Conservation (phyloP, 208 protist species). For the Leptomonas pyrrhocoris region DNA sequence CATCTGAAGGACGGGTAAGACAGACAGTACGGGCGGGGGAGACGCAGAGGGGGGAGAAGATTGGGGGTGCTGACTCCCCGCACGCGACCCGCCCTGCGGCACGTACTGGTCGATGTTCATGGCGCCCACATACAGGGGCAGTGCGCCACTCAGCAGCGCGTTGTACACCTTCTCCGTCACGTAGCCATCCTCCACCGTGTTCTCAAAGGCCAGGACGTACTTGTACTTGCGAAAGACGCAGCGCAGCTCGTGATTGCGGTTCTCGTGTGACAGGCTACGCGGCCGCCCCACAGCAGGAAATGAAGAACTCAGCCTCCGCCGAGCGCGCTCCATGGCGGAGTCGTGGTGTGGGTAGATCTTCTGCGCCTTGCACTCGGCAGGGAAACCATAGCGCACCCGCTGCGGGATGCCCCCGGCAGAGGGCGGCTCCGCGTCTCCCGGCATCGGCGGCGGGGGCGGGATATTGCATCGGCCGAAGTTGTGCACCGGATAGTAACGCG, state of each 20-base stretch:
- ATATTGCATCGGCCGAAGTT: conserved; percentile 40
- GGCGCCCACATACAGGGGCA: conserved; percentile 56
- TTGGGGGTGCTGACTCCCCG: too few species aligned
- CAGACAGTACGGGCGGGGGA: not conserved
- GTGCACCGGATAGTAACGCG: conserved; percentile 48
- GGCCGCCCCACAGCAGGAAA: not conserved
- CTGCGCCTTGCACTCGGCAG: not conserved
- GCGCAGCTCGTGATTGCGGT: conserved; percentile 18
- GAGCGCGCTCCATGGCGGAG: not conserved
- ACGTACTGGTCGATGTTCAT: conserved; percentile 52
- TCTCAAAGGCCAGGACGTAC: conserved; percentile 53
- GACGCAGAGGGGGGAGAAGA: too few species aligned
- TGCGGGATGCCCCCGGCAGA: conserved; percentile 22
- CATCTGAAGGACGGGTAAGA: conserved; percentile 10
- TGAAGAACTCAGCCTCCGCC: not conserved
- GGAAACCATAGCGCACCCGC: not conserved
- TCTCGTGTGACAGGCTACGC: not conserved
- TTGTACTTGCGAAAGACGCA: conserved; percentile 48
- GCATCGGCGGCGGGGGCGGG: conserved; percentile 13
- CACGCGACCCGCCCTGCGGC: conserved; percentile 17
- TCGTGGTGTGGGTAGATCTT: not conserved
- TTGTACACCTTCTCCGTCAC: conserved; percentile 80
- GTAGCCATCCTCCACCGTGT: conserved; percentile 59
- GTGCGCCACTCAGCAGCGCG: conserved; percentile 42
- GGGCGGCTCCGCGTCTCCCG: not conserved